phyloP scores from a whole-genome alignment of 768 basidiomycete species.

The Mycena vulgaris region DNA sequence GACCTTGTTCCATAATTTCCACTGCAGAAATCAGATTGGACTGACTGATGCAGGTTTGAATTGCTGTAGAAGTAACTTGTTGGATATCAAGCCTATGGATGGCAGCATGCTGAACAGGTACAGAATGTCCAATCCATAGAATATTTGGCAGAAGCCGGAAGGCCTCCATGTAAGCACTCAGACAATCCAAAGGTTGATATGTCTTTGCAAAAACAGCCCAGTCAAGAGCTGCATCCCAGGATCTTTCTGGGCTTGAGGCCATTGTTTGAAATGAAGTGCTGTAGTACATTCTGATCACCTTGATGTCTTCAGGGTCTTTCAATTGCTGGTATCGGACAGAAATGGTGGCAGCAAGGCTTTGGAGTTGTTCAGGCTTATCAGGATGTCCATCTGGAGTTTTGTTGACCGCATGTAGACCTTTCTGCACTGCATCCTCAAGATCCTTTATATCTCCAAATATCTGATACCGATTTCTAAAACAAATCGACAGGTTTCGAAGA shows the following conservation, averaged over 20 bases:
- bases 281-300: too few relatives aligned
- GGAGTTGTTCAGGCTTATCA: not conserved
- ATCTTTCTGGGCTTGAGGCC: not conserved
- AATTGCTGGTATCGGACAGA: too few relatives aligned
- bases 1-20: not conserved
- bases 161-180: not conserved
- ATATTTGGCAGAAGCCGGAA: not conserved
- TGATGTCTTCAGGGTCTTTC: too few relatives aligned
- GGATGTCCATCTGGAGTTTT: not conserved
- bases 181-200: not conserved
- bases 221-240: not conserved
- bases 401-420: too few relatives aligned
- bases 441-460: too few relatives aligned
- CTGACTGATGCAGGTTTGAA: not conserved
- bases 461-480: too few relatives aligned
- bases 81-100: not conserved
- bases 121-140: not conserved
- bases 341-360: too few relatives aligned
- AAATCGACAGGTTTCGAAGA: too few relatives aligned
- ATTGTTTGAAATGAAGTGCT: too few relatives aligned
- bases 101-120: not conserved
- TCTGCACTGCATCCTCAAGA: too few relatives aligned
- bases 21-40: not conserved
- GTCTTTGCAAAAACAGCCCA: not conserved
- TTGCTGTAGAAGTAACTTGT: not conserved